Base-by-base conservation (phyloP, 2,329 filamentous ascomycete genomes). In the Didymella sp. region DNA sequence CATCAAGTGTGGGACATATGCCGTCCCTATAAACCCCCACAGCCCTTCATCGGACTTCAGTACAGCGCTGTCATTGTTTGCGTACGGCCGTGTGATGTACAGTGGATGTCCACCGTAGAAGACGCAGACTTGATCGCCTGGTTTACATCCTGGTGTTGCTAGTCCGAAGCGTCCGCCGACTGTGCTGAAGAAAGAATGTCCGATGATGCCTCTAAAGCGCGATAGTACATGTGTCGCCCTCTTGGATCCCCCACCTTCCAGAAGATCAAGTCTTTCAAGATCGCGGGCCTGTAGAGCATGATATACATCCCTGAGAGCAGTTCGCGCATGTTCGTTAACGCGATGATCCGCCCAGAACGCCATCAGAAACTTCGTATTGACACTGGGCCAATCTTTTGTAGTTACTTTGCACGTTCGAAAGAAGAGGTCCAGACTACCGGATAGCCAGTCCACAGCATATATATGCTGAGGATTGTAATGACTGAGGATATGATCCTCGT, bases 1-100 rank as follows among this genome's bases (percentile, higher is more conserved):
- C 57, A 59, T 59, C 0, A 59, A 12, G 11, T 52, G 48, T 1
- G 48, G 42, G 13, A 54, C 25, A 17, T 50, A 55, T 21, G 51
- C 46, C 4, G 28, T 27, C 3, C 46, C 51, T 7, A 45, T 22
- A 13, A 51, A 55, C 7, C 47, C 30, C 28, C 28, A 52, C 5
- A 38, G 15, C 1, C 30, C n/a, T 0, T 27, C 6, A 2, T 2
- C 17, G 3, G 37, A 11, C 7, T 40, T 7, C 12, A 13, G 0
- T 13, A 4, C 7, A 24, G 21, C 13, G 19, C n/a, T 15, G 15
- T 35, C n/a, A n/a, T 28, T 13, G n/a, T 5, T 5, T 19, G 33
- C 7, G 1, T 42, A 13, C n/a, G 35, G 15, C 1, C 43, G 43
- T 4, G 55, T 15, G 11, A 48, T 35, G 12, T 55, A 51, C n/a